A percentile compares a stretch with the other conserved stretches of the same genome.
Conservation (phyloP, 345 rosid species). For the Capsella bursapastoris region DNA sequence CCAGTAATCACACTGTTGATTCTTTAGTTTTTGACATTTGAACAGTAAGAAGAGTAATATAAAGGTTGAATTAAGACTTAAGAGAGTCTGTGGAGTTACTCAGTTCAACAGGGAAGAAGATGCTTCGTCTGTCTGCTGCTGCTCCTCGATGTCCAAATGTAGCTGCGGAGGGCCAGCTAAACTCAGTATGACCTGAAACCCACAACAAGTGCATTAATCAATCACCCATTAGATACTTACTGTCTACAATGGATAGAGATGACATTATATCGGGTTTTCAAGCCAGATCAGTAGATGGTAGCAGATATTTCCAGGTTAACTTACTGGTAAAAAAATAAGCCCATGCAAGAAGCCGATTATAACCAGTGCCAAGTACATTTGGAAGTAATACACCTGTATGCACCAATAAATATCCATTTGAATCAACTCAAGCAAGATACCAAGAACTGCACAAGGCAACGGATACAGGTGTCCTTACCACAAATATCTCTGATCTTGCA, state of each 20-base stretch:
- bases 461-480: conserved; percentile 56
- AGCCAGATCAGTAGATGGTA: conserved; percentile 21
- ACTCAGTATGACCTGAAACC: conserved; percentile 77
- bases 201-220: conserved; percentile 34
- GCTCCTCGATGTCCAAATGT: conserved; percentile 36
- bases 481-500: conserved; percentile 88
- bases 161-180: conserved; percentile 74
- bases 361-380: conserved; percentile 91
- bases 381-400: conserved; percentile 89
- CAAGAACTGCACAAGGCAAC: conserved; percentile 19
- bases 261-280: conserved; percentile 22
- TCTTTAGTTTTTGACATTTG: conserved; percentile 15
- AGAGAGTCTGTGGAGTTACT: conserved; percentile 31
- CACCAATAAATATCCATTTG: conserved; percentile 35
- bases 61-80: conserved; percentile 15
- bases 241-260: conserved; percentile 18
- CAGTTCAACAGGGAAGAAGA: conserved; percentile 51
- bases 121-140: conserved; percentile 42
- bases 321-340: conserved; percentile 89
- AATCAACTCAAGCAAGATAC: conserved; percentile 33
- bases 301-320: conserved; percentile 39
- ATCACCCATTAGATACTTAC: conserved; percentile 16
- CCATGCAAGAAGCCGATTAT: conserved; percentile 90
- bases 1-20: not conserved
- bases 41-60: conserved; percentile 26